phyloP scores from a whole-genome alignment of 768 basidiomycete genomes.

The Boletales sp. region DNA sequence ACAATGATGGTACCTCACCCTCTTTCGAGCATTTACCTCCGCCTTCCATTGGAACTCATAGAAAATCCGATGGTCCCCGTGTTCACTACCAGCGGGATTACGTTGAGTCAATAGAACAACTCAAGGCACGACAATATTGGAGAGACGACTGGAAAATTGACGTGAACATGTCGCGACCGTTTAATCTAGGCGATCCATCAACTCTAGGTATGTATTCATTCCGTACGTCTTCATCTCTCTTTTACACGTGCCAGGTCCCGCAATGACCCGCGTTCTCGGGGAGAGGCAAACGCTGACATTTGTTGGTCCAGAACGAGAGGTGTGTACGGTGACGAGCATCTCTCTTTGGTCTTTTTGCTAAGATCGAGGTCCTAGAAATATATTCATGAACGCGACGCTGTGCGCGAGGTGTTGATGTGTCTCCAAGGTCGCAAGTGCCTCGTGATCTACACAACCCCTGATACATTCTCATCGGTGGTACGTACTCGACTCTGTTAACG shows the following conservation, averaged over 20 bases:
- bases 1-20: conserved; percentile 13
- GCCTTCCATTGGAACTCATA: not conserved
- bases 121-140: conserved; percentile 73
- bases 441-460: conserved; percentile 39
- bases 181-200: conserved; percentile 68
- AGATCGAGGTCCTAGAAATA: conserved; percentile 44
- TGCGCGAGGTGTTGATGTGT: conserved; percentile 72
- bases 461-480: conserved; percentile 34
- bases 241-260: conserved; percentile 38
- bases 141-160: conserved; percentile 58
- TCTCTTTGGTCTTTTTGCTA: not conserved
- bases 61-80: not conserved
- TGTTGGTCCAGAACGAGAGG: conserved; percentile 43
- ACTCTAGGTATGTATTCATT: conserved; percentile 52
- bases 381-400: conserved; percentile 71
- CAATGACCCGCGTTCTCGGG: conserved; percentile 37
- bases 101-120: conserved; percentile 56
- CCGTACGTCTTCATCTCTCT: not conserved
- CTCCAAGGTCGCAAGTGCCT: conserved; percentile 70
- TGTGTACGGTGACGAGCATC: conserved; percentile 10
- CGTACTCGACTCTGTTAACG: not conserved
- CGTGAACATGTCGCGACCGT: conserved; percentile 38
- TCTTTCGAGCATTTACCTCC: conserved; percentile 15
- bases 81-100: conserved; percentile 20
- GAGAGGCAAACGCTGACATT: conserved; percentile 37